These are phyloP conservation scores for Dendrothele bispora DNA, from an alignment of 768 basidiomycete species.

Conservation along the genomic window DNA sequence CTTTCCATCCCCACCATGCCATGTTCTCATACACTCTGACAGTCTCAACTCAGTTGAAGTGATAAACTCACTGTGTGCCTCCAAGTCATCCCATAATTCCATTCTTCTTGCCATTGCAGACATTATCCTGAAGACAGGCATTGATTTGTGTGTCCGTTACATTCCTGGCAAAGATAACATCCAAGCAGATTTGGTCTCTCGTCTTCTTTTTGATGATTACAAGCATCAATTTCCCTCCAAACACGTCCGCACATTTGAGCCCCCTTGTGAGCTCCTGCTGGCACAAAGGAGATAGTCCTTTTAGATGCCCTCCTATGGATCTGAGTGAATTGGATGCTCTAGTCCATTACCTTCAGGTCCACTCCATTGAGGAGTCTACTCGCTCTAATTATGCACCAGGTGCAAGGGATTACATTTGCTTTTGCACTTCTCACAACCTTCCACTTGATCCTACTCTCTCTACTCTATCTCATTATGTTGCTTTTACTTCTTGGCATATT, in stretches of 20 bases:
- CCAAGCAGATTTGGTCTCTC: too few species aligned
- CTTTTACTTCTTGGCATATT: slow-evolving; percentile 15
- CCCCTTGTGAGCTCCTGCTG: slow-evolving; percentile 18
- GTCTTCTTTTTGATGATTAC: too few species aligned
- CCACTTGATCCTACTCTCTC: slow-evolving; percentile 19
- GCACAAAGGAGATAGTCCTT: slow-evolving; percentile 18
- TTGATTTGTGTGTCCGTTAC: too few species aligned
- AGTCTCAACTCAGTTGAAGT: too few species aligned
- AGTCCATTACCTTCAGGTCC: slow-evolving; percentile 14
- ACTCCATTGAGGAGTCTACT: slow-evolving; percentile 19
- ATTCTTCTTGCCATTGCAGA: too few species aligned
- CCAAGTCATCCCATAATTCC: too few species aligned
- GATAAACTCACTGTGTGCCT: too few species aligned
- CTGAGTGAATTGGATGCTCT: slow-evolving; percentile 11
- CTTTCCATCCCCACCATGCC: too few species aligned
- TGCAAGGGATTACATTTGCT: slow-evolving; percentile 18
- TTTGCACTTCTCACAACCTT: slow-evolving; percentile 13
- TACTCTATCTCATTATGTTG: slow-evolving; percentile 19
- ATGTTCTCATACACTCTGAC: too few species aligned
- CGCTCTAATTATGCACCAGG: slow-evolving; percentile 16
- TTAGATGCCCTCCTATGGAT: slow-evolving; percentile 14
- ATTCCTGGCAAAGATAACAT: too few species aligned
- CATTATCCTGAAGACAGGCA: too few species aligned
- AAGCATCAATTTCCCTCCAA: too few species aligned
- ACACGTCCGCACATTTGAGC: slow-evolving; percentile 17